Base-by-base conservation (phyloP, 1,139 yeast genomes). In the Schwanniomyces etchellsii region DNA sequence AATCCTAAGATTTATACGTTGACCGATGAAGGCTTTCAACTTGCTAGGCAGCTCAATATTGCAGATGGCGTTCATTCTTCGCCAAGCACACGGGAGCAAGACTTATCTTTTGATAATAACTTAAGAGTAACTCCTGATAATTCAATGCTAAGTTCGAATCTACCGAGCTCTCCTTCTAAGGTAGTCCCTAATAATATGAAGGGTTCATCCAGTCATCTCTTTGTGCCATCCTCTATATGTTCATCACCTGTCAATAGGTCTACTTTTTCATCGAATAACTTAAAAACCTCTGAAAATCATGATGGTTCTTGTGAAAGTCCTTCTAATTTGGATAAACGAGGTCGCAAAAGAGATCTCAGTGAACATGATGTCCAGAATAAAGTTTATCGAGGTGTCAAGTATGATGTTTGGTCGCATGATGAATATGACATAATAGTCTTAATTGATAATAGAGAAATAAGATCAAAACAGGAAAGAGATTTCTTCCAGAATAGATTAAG, bases 361-460 rank as follows among this genome's bases (percentile, higher is more conserved):
- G 24, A 20, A 2, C 66, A 60, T 33, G 62, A 61, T 35, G 42
- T 44, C 3, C 28, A 32, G 4, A 46, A 48, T n/a, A 42, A 50
- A 28, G 38, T 39, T 0, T 50, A 44, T 20, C 42, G 45, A 27
- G 56, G 49, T 4, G 46, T 48, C 4, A 45, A 50, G 11, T 67
- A 65, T 36, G 63, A 60, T 24, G 50, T 64, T 1, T 68, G 74
- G 73, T 39, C 49, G 4, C 40, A 44, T 2, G 52, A 46, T 3
- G 69, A 64, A 16, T 89, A 66, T 48, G 79, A 74, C 2, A 59
- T 91, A 3, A 59, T 70, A 15, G 64, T 91, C 7, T 42, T 84
- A 3, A 57, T 91, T 4, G 99, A 93, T 54, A 85, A 77, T 42
- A 68, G 98, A 40, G 99, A 93, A 55, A 67, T 88, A 4, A 55